Evolutionary conservation across 2,329 filamentous ascomycete genomes (phyloP).

Genomic region (Cladosporium sp.): DNA sequence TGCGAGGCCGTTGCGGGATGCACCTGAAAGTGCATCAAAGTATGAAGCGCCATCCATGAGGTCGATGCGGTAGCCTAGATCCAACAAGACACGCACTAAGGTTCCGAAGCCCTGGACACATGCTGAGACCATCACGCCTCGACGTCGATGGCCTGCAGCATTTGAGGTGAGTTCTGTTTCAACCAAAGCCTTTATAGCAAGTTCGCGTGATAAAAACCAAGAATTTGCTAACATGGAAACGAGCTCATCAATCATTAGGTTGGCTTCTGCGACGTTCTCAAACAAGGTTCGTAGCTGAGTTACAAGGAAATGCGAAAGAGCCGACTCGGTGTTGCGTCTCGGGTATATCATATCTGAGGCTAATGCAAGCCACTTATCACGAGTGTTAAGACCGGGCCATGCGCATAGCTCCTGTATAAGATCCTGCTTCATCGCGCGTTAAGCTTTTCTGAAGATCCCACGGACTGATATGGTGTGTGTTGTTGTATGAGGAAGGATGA

Average conservation of each 20-base stretch:
- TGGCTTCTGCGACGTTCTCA: not conserved
- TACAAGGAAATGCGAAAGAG: not conserved
- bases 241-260: not conserved
- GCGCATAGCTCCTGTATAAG: too few species aligned
- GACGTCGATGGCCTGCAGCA: not conserved
- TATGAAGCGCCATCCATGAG: not conserved
- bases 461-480: too few species aligned
- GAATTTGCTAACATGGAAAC: not conserved
- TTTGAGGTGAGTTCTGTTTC: not conserved
- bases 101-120: not conserved
- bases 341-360: fast-evolving
- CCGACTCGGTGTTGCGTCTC: too few species aligned
- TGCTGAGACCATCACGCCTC: not conserved
- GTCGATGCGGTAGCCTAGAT: not conserved
- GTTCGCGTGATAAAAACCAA: too few species aligned
- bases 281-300: not conserved
- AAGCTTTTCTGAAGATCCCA: too few species aligned
- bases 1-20: not conserved
- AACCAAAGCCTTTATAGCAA: too few species aligned
- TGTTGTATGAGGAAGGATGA: too few species aligned
- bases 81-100: not conserved
- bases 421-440: too few species aligned
- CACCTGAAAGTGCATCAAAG: not conserved
- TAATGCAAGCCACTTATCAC: too few species aligned
- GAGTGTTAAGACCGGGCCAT: too few species aligned